Conservation (phyloP, 75 land plant species). For the Chamaecyparis obtusa region DNA sequence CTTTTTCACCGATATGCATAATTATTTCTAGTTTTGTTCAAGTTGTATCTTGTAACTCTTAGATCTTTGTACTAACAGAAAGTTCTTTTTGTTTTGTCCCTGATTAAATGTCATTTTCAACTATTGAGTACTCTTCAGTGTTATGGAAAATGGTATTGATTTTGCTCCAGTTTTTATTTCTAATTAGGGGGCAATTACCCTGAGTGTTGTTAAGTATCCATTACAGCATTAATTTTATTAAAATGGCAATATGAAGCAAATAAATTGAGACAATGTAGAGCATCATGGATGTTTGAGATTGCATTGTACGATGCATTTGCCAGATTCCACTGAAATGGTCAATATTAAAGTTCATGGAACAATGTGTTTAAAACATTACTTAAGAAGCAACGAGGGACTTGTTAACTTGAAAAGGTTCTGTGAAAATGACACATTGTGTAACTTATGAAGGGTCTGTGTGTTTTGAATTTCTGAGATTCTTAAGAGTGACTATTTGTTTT, state of each 20-base stretch:
- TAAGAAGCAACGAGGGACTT: not conserved
- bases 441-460: no score
- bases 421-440: no score
- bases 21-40: not conserved
- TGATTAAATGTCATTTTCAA: not conserved
- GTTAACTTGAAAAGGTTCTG: no score
- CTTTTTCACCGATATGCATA: not conserved
- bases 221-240: not conserved
- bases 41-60: not conserved
- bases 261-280: not conserved
- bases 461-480: no score
- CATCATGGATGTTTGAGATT: not conserved
- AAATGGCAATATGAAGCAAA: not conserved
- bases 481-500: no score
- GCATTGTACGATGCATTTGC: not conserved
- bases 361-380: not conserved
- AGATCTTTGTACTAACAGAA: not conserved
- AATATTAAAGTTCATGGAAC: not conserved
- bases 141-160: no score
- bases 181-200: not conserved
- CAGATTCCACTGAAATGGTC: not conserved
- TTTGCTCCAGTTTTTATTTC: no score
- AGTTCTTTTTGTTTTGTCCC: not conserved
- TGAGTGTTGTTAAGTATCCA: not conserved
- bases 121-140: not conserved